phyloP scores from a whole-genome alignment of 768 basidiomycete genomes.

The Auricularia auricula-judae region DNA sequence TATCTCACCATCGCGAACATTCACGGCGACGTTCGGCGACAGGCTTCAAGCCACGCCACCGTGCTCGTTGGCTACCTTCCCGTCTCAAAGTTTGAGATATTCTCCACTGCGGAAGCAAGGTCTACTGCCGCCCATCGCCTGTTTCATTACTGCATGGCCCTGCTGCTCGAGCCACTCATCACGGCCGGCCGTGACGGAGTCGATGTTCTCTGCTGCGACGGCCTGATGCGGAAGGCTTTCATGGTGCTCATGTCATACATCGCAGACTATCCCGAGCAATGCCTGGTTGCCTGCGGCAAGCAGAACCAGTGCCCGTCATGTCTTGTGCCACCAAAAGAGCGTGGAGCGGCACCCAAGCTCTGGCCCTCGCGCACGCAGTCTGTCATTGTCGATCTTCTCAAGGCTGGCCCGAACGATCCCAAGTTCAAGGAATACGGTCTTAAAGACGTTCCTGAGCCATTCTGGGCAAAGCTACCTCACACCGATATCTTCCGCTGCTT shows the following conservation, averaged over 20 bases:
- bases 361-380: neutral
- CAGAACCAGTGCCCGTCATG: constrained; percentile 10
- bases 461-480: constrained; percentile 29
- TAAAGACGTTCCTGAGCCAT: constrained; percentile 16
- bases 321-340: constrained; percentile 2
- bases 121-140: neutral
- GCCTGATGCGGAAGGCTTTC: neutral
- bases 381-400: neutral
- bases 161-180: constrained; percentile 10
- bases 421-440: neutral
- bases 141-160: constrained; percentile 14
- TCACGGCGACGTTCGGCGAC: constrained; percentile 10
- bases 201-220: constrained; percentile 12
- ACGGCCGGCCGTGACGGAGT: constrained; percentile 11
- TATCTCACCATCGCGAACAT: constrained; percentile 24
- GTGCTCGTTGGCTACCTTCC: constrained; percentile 22
- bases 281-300: constrained; percentile 12
- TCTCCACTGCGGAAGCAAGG: neutral
- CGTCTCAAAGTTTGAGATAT: neutral
- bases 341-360: constrained; percentile 2
- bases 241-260: constrained; percentile 15
- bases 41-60: constrained; percentile 9
- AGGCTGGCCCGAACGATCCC: neutral
- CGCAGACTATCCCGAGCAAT: constrained; percentile 16
- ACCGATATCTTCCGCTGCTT: constrained; percentile 30